Evolutionary conservation across 108 stramenopile species (phyloP), one percentile per base, ranked within the genome.

Genomic region (Mayamaea pseudoterrestris): DNA sequence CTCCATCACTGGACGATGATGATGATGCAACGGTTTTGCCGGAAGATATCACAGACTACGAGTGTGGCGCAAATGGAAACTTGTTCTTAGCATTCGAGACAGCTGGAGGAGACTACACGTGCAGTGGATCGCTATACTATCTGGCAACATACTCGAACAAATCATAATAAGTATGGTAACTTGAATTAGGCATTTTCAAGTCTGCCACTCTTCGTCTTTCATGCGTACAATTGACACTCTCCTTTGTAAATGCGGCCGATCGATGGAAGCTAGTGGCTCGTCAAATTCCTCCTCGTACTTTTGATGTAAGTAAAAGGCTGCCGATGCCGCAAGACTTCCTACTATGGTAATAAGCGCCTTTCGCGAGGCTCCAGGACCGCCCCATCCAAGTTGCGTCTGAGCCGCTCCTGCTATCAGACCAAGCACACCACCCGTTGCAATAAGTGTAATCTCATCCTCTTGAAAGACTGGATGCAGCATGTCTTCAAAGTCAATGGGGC

Each of bases 391-490:
- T 13, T 44, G 36, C 14, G 77, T 71, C 54, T 95, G 92, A 27
- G 80, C 23, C 5, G 66, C 41, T 18, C 92, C 94, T n/a, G 86
- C 86, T 5, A 72, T 44, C 12, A 67, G 53, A 22, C 94, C 94
- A 12, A 95, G 55, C 8, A 87, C 76, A 17, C 81, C 94, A 32
- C 94, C 94, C 11, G 90, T 81, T 5, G 87, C 44, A 54, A 95
- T 93, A 21, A 95, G 70, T 42, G 87, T 75, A 26, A 78, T 76
- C 74, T 95, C 94, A 54, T 95, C 94, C 55, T 90, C 89, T 63
- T 95, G 80, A 62, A 95, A 95, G 27, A 90, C 88, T 12, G 94
- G 92, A 46, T 93, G 94, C 23, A 94, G 58, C 11, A 94, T 58
- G 48, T 84, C 75, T 65, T 84, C 83, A 68, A 95, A 95, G 20